Percentiles rank a stretch among this genome's conserved stretches.
Conservation (phyloP, 1,139 yeast species). For the Scheffersomyces titani region DNA sequence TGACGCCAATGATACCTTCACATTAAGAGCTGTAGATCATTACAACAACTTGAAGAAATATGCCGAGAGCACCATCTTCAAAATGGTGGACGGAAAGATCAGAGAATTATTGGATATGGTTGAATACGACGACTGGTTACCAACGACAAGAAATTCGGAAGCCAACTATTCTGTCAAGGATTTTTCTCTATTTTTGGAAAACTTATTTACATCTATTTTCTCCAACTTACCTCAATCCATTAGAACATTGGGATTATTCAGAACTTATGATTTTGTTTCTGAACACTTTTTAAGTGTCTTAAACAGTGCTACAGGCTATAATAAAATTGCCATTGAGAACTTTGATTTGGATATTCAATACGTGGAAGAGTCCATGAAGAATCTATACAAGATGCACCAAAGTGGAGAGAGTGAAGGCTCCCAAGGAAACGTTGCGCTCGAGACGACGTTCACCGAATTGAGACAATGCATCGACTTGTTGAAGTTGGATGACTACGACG, state of each 20-base stretch:
- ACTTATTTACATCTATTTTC: constrained; percentile 85
- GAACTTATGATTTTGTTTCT: constrained; percentile 85
- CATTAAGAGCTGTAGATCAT: constrained; percentile 43
- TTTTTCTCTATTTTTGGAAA: constrained; percentile 83
- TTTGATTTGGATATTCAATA: constrained; percentile 46
- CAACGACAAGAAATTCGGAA: constrained; percentile 46
- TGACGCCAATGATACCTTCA: constrained; percentile 38
- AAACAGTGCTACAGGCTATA: constrained; percentile 43
- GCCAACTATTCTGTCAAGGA: constrained; percentile 81
- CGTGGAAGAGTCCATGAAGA: constrained; percentile 42
- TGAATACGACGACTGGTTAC: constrained; percentile 79
- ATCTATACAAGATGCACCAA: constrained; percentile 24
- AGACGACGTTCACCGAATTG: constrained; percentile 47
- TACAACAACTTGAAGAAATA: constrained; percentile 65
- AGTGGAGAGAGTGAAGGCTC: constrained; percentile 17
- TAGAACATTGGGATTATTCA: constrained; percentile 74
- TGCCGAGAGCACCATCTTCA: constrained; percentile 82
- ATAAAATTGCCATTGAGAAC: constrained; percentile 42
- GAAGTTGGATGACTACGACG: constrained; percentile 40
- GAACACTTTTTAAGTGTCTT: constrained; percentile 66
- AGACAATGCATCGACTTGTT: constrained; percentile 48
- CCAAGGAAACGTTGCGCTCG: constrained; percentile 39
- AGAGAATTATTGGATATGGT: constrained; percentile 81
- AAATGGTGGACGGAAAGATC: constrained; percentile 76
- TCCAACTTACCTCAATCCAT: constrained; percentile 79